Evolutionary conservation across 352 stramenopile species (phyloP).

Genomic region (Elongisporangium prolatum): DNA sequence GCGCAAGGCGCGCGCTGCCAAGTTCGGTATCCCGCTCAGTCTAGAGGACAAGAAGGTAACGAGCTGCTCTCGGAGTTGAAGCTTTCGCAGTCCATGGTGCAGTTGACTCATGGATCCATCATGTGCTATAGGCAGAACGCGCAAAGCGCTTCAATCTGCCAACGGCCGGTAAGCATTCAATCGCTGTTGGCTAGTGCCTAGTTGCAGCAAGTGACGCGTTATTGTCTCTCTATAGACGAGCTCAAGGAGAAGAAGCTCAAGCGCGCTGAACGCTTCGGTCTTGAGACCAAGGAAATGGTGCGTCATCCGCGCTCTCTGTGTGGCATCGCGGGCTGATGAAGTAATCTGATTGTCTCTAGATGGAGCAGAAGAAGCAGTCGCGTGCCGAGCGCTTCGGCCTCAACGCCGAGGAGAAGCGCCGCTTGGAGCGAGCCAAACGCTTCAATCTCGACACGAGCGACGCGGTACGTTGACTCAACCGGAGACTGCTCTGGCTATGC

Average conservation of each 20-base stretch:
- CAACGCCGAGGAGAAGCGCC: conserved; percentile 75
- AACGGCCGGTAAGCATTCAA: conserved; percentile 20
- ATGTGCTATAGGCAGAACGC: conserved; percentile 42
- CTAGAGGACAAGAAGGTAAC: conserved; percentile 74
- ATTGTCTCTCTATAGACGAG: conserved; percentile 9
- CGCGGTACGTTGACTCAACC: conserved; percentile 31
- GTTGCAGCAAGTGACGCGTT: not conserved
- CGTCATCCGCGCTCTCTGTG: conserved; percentile 3
- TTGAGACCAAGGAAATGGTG: conserved; percentile 78
- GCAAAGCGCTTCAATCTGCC: conserved; percentile 78
- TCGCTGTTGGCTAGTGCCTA: not conserved
- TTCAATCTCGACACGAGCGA: conserved; percentile 81
- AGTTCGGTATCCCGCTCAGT: conserved; percentile 72
- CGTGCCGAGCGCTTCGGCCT: conserved; percentile 79
- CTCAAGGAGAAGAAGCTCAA: conserved; percentile 75
- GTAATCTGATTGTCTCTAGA: conserved; percentile 21
- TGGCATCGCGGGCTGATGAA: not conserved
- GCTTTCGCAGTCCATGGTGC: not conserved
- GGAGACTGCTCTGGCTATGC: not conserved
- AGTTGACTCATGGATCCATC: conserved; percentile 2
- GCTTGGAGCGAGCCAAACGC: conserved; percentile 77
- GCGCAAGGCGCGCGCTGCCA: conserved; percentile 66
- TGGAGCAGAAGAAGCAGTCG: conserved; percentile 80
- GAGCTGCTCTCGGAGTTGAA: conserved; percentile 1
- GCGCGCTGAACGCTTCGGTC: conserved; percentile 67